A percentile compares a stretch with the other conserved stretches of the same genome.
Evolutionary conservation across 805 yeast species (phyloP).

Genomic region (Komagataella kurtzmanii): DNA sequence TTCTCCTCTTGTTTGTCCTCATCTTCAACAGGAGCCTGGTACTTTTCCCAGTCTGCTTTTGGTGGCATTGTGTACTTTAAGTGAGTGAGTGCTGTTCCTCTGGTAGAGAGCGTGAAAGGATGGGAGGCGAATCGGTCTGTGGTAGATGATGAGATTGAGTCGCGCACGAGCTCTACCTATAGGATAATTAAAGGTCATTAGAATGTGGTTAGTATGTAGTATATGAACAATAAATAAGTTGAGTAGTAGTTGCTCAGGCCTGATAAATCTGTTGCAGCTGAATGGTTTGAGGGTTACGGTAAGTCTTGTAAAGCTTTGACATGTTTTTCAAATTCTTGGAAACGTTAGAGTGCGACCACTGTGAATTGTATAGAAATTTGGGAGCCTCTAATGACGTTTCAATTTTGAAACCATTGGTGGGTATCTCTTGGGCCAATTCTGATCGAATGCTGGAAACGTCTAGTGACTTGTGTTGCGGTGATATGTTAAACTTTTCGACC

Average conservation of each 20-base stretch:
- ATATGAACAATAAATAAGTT: neutral
- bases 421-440: neutral
- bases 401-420: neutral
- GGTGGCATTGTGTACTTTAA: slow-evolving; percentile 57
- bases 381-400: neutral
- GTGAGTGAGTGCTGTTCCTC: neutral
- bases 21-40: slow-evolving; percentile 73
- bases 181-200: too few species aligned
- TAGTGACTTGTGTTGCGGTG: neutral
- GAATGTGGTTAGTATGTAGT: neutral
- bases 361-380: neutral
- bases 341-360: neutral
- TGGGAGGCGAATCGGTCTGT: slow-evolving; percentile 6
- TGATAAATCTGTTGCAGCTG: neutral
- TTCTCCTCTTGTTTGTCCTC: slow-evolving; percentile 50
- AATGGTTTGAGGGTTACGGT: neutral
- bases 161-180: neutral
- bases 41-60: slow-evolving; percentile 97
- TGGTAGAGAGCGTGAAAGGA: slow-evolving; percentile 8
- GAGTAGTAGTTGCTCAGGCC: neutral
- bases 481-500: slow-evolving; percentile 5
- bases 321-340: neutral
- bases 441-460: neutral
- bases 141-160: slow-evolving; percentile 1
- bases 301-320: neutral